These are phyloP conservation scores for Schwanniomyces pseudopolymorphus DNA, from an alignment of 805 yeast species.

Conservation along the genomic window DNA sequence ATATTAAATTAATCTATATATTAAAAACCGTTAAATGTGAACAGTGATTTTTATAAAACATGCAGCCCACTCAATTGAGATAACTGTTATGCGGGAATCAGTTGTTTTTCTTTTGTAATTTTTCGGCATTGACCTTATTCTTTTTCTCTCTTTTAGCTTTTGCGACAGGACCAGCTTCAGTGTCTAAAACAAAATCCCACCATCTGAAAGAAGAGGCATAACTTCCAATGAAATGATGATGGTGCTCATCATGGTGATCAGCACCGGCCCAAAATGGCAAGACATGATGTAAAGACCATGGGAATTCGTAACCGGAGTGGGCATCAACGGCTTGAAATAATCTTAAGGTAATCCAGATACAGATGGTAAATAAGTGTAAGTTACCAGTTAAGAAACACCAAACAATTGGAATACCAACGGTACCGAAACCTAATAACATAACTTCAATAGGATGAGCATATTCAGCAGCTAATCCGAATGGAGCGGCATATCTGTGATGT, in stretches of 20 bases:
- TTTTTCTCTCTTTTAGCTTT: constrained; percentile 69
- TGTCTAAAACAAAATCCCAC: constrained; percentile 87
- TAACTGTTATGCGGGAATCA: neutral
- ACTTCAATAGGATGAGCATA: constrained; percentile 97
- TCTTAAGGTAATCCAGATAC: constrained; percentile 83
- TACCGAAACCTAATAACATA: constrained; percentile 86
- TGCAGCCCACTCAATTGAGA: neutral
- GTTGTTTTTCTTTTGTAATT: constrained; percentile 19
- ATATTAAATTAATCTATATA: neutral
- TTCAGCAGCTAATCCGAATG: constrained; percentile 96
- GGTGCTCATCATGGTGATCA: constrained; percentile 97
- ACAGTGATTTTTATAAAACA: neutral
- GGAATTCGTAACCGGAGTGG: constrained; percentile 98
- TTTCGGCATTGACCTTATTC: constrained; percentile 57
- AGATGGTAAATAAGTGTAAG: constrained; percentile 86
- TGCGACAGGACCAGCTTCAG: constrained; percentile 88
- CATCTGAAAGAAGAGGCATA: constrained; percentile 94
- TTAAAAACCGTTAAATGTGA: neutral
- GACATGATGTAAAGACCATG: constrained; percentile 90
- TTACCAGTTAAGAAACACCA: constrained; percentile 74
- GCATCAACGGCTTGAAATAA: constrained; percentile 96
- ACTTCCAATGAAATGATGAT: constrained; percentile 92
- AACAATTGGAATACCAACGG: constrained; percentile 90
- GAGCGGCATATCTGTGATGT: constrained; percentile 97
- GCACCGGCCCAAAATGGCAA: constrained; percentile 98